phyloP scores from a whole-genome alignment of 192 early-diverging fungal genomes.

The Hyaloraphidium curvatum region DNA sequence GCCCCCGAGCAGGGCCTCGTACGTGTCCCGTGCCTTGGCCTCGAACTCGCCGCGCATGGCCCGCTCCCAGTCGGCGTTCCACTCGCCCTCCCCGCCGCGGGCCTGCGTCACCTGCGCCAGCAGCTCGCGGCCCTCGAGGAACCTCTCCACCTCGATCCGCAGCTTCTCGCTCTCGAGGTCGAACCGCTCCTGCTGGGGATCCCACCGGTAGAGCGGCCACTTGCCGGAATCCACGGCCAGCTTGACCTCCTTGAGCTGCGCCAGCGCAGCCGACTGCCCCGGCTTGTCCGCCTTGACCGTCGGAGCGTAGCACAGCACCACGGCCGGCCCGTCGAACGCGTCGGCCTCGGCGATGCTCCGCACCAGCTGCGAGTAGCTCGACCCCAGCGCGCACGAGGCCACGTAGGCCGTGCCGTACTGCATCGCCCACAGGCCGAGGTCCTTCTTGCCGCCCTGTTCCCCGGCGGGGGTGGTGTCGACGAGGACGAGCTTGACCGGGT shows the following conservation, averaged over 20 bases:
- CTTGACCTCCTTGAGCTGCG: slow-evolving; percentile 70
- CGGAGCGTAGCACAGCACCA: slow-evolving; percentile 78
- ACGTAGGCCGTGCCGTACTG: slow-evolving; percentile 79
- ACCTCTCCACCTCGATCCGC: slow-evolving; percentile 55
- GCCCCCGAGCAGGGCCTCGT: slow-evolving; percentile 42
- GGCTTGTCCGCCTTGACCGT: slow-evolving; percentile 8
- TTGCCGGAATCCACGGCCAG: slow-evolving; percentile 68
- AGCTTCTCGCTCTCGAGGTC: slow-evolving; percentile 56
- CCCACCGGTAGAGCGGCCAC: slow-evolving; percentile 91
- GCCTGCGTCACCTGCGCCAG: no score
- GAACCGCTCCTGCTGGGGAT: slow-evolving; percentile 40
- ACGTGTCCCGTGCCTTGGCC: slow-evolving; percentile 31
- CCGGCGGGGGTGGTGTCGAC: slow-evolving; percentile 10
- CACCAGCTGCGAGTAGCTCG: slow-evolving; percentile 72
- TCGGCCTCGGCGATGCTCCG: slow-evolving; percentile 81
- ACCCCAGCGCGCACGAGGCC: slow-evolving; percentile 72
- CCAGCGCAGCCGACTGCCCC: slow-evolving; percentile 18
- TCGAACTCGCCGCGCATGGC: slow-evolving; percentile 20
- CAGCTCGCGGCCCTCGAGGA: slow-evolving; percentile 67
- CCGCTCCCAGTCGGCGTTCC: slow-evolving; percentile 27
- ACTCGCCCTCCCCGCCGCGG: background rate
- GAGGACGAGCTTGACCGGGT: slow-evolving; percentile 1
- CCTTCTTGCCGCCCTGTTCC: slow-evolving; percentile 60
- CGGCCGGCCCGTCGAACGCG: slow-evolving; percentile 65
- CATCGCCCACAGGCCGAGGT: slow-evolving; percentile 90